A percentile compares a stretch with the other conserved stretches of the same genome.
Conservation (phyloP, 768 basidiomycete genomes). For the Trametes gibbosa region DNA sequence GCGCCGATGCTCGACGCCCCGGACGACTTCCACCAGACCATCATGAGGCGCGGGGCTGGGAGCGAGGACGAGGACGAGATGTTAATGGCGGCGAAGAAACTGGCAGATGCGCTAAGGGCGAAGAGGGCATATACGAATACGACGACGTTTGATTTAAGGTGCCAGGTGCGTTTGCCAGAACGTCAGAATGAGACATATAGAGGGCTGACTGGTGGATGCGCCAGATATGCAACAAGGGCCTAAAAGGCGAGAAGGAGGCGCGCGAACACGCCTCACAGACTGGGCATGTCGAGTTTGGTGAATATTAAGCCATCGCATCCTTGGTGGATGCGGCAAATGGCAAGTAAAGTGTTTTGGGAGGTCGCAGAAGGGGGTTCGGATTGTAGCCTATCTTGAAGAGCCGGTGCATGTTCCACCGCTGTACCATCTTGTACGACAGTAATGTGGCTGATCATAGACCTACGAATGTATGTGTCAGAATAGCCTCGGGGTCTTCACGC, state of each 20-base stretch:
- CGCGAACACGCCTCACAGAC: conserved; percentile 84
- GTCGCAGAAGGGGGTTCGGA: conserved; percentile 6
- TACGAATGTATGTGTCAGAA: too few species aligned
- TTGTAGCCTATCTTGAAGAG: background rate
- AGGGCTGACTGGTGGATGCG: conserved; percentile 9
- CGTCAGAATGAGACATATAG: background rate
- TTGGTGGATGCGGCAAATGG: too few species aligned
- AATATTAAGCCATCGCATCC: conserved; percentile 47
- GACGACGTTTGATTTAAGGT: conserved; percentile 85
- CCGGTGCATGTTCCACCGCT: background rate
- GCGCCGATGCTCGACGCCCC: conserved; percentile 78
- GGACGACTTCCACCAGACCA: conserved; percentile 84
- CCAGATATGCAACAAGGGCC: conserved; percentile 78
- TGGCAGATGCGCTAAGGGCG: conserved; percentile 69
- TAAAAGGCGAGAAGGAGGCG: conserved; percentile 95
- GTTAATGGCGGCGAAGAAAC: conserved; percentile 60
- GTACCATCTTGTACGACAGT: conserved; percentile 9
- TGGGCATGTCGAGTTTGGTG: conserved; percentile 82
- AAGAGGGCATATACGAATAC: conserved; percentile 91
- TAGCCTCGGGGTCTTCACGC: too few species aligned
- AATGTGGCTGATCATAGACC: background rate
- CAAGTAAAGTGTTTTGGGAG: background rate
- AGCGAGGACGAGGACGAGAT: conserved; percentile 48
- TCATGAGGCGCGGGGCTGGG: conserved; percentile 54
- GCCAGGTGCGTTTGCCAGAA: conserved; percentile 58